A percentile compares a stretch with the other conserved stretches of the same genome.
Evolutionary conservation across 176 grass and related monocot species (phyloP).

Genomic region (Musa schizocarpa): DNA sequence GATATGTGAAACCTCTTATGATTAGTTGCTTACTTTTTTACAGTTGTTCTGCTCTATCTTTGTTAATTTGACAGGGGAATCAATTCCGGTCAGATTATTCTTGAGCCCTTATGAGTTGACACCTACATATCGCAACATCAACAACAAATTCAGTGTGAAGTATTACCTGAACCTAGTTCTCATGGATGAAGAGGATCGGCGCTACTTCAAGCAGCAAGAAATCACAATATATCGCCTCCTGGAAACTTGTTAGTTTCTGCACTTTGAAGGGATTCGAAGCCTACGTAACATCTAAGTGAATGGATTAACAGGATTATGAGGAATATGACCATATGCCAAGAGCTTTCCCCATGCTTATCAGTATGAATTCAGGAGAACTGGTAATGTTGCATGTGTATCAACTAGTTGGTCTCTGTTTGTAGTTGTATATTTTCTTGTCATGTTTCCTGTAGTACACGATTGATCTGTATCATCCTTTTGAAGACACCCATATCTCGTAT

Average conservation of each 20-base stretch:
- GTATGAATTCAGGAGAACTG: too few relatives aligned
- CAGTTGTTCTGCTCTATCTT: not conserved
- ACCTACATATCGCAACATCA: slow-evolving; percentile 68
- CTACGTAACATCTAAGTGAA: not conserved
- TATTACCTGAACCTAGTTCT: slow-evolving; percentile 96
- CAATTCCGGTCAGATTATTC: slow-evolving; percentile 77
- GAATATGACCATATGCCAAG: not conserved
- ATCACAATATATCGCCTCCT: slow-evolving; percentile 67
- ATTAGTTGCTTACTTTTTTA: too few relatives aligned
- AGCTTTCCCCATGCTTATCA: too few relatives aligned
- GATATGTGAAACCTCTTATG: too few relatives aligned
- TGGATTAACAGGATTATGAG: not conserved
- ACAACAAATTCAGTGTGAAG: slow-evolving; percentile 97
- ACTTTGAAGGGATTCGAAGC: not conserved
- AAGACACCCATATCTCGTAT: not conserved
- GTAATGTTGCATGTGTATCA: not conserved
- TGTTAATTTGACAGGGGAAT: slow-evolving; percentile 15
- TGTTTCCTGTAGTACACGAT: not conserved
- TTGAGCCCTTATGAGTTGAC: slow-evolving; percentile 54
- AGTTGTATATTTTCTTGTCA: not conserved
- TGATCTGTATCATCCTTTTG: not conserved
- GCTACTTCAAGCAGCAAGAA: slow-evolving; percentile 98
- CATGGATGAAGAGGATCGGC: slow-evolving; percentile 83
- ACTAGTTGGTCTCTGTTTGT: not conserved
- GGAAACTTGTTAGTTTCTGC: slow-evolving; percentile 20